phyloP scores from a whole-genome alignment of 257 asterid genomes.

The Fraxinus pennsylvanica region DNA sequence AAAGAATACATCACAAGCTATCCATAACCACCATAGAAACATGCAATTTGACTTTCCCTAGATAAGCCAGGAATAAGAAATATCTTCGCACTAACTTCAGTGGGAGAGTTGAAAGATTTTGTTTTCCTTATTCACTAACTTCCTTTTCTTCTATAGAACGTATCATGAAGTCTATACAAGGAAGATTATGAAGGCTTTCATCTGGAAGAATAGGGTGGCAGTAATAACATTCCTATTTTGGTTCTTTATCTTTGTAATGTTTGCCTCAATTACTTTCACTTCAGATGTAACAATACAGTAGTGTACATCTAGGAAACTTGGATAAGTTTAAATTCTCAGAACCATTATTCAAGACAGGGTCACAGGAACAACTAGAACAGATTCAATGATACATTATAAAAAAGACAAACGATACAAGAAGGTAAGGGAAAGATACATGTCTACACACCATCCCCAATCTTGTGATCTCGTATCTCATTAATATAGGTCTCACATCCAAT shows the following conservation, averaged over 20 bases:
- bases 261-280: not conserved
- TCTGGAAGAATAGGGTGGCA: not conserved
- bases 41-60: not conserved
- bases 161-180: not conserved
- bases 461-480: not conserved
- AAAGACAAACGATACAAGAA: not conserved
- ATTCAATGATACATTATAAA: not conserved
- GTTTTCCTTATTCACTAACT: not conserved
- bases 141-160: not conserved
- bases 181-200: not conserved
- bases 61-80: not conserved
- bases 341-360: not conserved
- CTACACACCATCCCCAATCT: constrained; percentile 22
- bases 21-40: not conserved
- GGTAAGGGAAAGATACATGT: constrained; percentile 1
- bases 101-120: not conserved
- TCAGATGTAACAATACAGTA: not conserved
- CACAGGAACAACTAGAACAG: not conserved
- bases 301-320: not conserved
- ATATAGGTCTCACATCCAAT: not conserved
- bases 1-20: not conserved
- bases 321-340: not conserved
- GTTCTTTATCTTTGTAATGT: not conserved
- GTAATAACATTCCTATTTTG: not conserved
- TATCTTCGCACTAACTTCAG: not conserved